Base-by-base conservation (phyloP, 2,329 filamentous ascomycete species). In the Fusarium goolgardi region DNA sequence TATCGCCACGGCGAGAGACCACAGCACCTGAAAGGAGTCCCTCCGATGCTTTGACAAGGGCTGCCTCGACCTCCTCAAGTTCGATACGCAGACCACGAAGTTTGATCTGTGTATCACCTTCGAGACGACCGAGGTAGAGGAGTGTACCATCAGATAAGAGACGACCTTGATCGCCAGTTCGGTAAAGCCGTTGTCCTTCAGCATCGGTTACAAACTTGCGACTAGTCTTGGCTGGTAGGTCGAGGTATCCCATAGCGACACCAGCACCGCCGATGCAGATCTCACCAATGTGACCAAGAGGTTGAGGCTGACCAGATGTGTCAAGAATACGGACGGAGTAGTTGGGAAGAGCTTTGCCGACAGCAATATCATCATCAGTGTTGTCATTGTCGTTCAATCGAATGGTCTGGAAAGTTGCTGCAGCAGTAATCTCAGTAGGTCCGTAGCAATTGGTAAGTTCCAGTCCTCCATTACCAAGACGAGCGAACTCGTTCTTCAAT, bases 31-130 rank as follows among this genome's bases (percentile, higher is more conserved):
- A 47, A 6, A 67, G 25, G 2, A 44, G 3, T 1, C 64, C 58
- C 10, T 63, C 34, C 0, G 64, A 46, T 2, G 62, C 31, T 15
- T 27, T 50, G 12, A 66, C 23, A 5, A 67, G 43, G 1, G 64
- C 44, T 6, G 37, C 52, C 23, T 68, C 65, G 4, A 75, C 52
- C 3, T 86, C 85, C 5, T 74, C 68, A 1, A 87, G 71, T 16
- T 87, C 83, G 25, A 85, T 78, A 1, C 82, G 77, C 4, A 81
- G 52, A 1, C 82, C 82, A 3, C 77, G 74, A 2, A 86, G 70
- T 65, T 85, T 85, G 63, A 85, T 71, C 43, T 83, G 78, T 1
- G 77, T 80, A 52, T 84, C 81, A 5, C 80, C 81, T 2, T 60
- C 71, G 2, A 81, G 78, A 0, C 82, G 79, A 1, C 80, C 8